Evolutionary conservation across 441 rosid species (phyloP).

Genomic region (Raphanus hybrid): DNA sequence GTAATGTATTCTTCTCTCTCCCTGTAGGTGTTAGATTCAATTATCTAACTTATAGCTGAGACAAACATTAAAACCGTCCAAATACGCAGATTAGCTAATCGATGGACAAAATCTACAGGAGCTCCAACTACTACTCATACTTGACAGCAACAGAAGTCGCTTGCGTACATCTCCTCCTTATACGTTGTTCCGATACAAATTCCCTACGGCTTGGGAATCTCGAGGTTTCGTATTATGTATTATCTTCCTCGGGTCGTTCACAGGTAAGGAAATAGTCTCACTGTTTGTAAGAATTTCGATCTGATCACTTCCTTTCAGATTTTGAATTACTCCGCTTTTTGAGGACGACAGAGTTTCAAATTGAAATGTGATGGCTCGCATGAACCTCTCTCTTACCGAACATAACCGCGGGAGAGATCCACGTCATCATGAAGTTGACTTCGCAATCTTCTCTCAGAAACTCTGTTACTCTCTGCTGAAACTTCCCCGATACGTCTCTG

Average conservation of each 20-base stretch:
- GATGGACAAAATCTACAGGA: not conserved
- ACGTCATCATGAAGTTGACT: too few relatives aligned
- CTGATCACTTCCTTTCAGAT: slow-evolving; percentile 1
- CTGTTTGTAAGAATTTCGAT: not conserved
- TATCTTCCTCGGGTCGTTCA: slow-evolving; percentile 54
- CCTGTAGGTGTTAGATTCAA: not conserved
- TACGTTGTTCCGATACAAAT: not conserved
- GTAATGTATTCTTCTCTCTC: not conserved
- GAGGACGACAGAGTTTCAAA: not conserved
- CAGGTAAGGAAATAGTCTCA: slow-evolving; percentile 48
- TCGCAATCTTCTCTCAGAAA: too few relatives aligned
- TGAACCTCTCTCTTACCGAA: slow-evolving; percentile 32
- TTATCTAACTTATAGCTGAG: too few relatives aligned
- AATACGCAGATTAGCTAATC: not conserved
- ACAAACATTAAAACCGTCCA: too few relatives aligned
- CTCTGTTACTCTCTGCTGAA: too few relatives aligned
- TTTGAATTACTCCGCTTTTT: not conserved
- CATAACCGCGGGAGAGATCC: too few relatives aligned
- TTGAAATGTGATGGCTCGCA: slow-evolving; percentile 34
- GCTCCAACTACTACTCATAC: too few relatives aligned
- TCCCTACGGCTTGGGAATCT: slow-evolving; percentile 15
- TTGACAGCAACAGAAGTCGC: not conserved
- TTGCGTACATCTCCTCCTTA: not conserved
- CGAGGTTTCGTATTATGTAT: slow-evolving; percentile 38
- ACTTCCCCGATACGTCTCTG: too few relatives aligned